Evolutionary conservation across 106 monocot species (phyloP).

Genomic region (Platanthera guangdongensis): DNA sequence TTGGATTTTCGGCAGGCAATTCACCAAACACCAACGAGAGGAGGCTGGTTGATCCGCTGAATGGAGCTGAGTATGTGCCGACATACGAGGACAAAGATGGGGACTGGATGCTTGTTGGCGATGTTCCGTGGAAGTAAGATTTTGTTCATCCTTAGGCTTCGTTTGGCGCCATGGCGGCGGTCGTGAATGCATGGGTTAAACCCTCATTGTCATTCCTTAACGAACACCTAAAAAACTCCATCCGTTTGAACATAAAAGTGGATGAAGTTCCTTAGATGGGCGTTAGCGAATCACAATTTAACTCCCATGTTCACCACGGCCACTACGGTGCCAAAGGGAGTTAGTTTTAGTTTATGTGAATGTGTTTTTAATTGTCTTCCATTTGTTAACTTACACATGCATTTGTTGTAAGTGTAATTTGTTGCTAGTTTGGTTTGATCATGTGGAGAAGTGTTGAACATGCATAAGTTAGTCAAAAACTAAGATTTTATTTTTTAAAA

Average conservation of each 20-base stretch:
- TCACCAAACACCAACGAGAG: constrained; percentile 38
- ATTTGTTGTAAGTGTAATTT: background rate
- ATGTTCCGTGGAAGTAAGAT: constrained; percentile 93
- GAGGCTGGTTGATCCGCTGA: constrained; percentile 79
- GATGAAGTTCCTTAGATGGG: too few species aligned
- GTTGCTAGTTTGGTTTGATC: background rate
- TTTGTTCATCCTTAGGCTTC: background rate
- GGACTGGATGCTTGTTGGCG: constrained; percentile 95
- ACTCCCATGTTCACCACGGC: too few species aligned
- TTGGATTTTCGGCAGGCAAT: constrained; percentile 31
- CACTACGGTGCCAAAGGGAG: too few species aligned
- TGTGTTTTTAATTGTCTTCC: background rate
- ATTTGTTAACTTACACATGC: background rate
- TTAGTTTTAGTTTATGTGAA: background rate
- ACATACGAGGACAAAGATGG: constrained; percentile 96
- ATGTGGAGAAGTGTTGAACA: background rate
- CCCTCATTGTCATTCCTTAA: too few species aligned
- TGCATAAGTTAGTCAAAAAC: background rate
- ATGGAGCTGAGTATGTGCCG: constrained; percentile 72
- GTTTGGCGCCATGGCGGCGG: background rate
- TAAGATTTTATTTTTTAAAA: background rate
- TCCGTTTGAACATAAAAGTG: too few species aligned
- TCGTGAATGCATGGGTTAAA: background rate
- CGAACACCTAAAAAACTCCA: too few species aligned
- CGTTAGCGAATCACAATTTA: too few species aligned